Evolutionary conservation across 129 eudicot species (phyloP).

Genomic region (Chrysanthemum lavandulifolium): DNA sequence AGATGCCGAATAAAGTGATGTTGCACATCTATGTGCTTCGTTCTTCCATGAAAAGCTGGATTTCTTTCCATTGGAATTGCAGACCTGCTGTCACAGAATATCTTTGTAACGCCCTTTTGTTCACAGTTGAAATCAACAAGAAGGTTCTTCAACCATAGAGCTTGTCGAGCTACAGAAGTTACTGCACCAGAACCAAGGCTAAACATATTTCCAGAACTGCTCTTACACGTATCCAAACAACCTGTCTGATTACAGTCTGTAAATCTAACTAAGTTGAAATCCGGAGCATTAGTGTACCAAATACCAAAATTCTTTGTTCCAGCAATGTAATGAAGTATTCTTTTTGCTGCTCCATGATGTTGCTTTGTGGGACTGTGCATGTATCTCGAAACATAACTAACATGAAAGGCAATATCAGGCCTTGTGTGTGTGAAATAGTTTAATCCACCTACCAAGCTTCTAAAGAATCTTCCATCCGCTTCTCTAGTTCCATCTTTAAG

Average conservation of each 20-base stretch:
- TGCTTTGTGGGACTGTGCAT: too few species aligned
- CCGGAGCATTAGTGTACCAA: background rate
- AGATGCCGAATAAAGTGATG: slow-evolving; percentile 27
- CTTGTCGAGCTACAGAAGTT: slow-evolving; percentile 3
- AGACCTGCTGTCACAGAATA: slow-evolving; percentile 26
- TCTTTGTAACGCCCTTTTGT: background rate
- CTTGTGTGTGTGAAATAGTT: background rate
- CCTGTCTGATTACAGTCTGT: background rate
- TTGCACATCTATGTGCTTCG: slow-evolving; percentile 27
- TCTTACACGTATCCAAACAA: too few species aligned
- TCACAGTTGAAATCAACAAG: slow-evolving; percentile 6
- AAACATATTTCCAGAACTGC: too few species aligned
- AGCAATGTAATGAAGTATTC: background rate
- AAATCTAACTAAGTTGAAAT: background rate
- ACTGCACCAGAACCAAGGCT: background rate
- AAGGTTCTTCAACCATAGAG: slow-evolving; percentile 11
- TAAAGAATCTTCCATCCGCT: slow-evolving; percentile 3
- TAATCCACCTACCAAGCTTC: slow-evolving; percentile 11
- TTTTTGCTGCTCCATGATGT: too few species aligned
- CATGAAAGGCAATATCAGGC: too few species aligned
- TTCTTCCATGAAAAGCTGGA: slow-evolving; percentile 25
- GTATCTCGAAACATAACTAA: too few species aligned
- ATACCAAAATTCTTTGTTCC: background rate
- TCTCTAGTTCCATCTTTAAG: background rate
- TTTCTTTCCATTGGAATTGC: slow-evolving; percentile 25